These are phyloP conservation scores for Stenogyne calaminthoides DNA, from an alignment of 305 asterid genomes.

Conservation along the genomic window DNA sequence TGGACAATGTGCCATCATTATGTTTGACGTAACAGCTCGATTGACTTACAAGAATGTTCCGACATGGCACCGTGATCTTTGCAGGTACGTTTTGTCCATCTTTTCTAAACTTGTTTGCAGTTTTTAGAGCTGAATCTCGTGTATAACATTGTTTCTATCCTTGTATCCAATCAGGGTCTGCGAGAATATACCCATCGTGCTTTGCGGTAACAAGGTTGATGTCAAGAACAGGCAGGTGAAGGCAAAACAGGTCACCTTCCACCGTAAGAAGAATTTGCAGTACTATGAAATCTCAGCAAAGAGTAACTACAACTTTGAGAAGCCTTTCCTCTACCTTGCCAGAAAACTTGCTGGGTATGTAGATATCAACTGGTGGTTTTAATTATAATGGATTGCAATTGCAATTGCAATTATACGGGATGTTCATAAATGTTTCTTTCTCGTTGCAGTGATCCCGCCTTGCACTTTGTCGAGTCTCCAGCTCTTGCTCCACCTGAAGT, in stretches of 20 bases:
- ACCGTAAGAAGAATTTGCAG: conserved; percentile 54
- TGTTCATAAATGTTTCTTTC: background rate
- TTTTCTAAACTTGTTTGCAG: background rate
- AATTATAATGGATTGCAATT: background rate
- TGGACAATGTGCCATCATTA: conserved; percentile 89
- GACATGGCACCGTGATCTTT: conserved; percentile 92
- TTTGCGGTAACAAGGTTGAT: too few species aligned
- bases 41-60: conserved; percentile 89
- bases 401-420: too few species aligned
- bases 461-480: conserved; percentile 73
- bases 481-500: conserved; percentile 82
- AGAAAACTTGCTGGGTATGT: conserved; percentile 63
- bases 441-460: conserved; percentile 43
- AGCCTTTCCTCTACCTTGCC: conserved; percentile 81
- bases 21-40: conserved; percentile 93
- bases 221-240: too few species aligned
- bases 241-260: conserved; percentile 56
- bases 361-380: background rate
- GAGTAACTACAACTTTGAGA: conserved; percentile 71
- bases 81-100: conserved; percentile 44
- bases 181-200: conserved; percentile 62
- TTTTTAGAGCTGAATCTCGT: background rate
- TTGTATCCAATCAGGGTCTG: conserved; percentile 56
- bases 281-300: conserved; percentile 56
- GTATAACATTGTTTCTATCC: background rate